Conservation (phyloP, 108 stramenopile species). For the Skeletonema potamos region DNA sequence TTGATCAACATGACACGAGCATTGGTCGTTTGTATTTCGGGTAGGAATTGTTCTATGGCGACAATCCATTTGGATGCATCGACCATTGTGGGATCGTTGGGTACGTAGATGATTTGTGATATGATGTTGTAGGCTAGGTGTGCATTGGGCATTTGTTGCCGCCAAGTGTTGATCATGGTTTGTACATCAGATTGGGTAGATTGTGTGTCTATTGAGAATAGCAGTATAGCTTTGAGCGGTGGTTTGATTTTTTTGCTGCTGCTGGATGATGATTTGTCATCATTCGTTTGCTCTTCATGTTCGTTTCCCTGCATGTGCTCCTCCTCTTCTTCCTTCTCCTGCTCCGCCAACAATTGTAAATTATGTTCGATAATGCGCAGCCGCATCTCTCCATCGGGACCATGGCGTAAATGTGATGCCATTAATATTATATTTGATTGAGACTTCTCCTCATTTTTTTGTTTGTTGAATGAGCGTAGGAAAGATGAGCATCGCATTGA, state of each 20-base stretch:
- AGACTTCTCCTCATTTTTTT: background rate
- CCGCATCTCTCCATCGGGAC: conserved; percentile 24
- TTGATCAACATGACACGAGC: conserved; percentile 37
- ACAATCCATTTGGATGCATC: conserved; percentile 37
- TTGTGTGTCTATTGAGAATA: conserved; percentile 24
- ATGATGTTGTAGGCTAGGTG: background rate
- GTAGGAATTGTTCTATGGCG: conserved; percentile 12
- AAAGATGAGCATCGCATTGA: background rate
- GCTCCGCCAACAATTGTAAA: conserved; percentile 11
- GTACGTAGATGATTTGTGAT: conserved; percentile 12
- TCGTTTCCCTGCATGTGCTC: background rate
- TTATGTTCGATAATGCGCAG: conserved; percentile 39
- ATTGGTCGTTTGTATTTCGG: conserved; percentile 6
- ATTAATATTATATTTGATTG: conserved; percentile 14
- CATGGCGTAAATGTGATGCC: conserved; percentile 38
- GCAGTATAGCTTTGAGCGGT: conserved; percentile 21
- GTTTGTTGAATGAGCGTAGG: background rate
- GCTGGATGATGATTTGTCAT: background rate
- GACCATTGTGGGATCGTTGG: conserved; percentile 31
- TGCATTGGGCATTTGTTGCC: background rate
- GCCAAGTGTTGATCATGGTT: conserved; percentile 16
- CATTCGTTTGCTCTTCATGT: background rate
- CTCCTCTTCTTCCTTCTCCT: background rate
- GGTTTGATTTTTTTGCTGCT: background rate
- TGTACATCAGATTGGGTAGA: background rate